Base-by-base conservation (phyloP, 129 eudicot genomes). In the Logfia minima region DNA sequence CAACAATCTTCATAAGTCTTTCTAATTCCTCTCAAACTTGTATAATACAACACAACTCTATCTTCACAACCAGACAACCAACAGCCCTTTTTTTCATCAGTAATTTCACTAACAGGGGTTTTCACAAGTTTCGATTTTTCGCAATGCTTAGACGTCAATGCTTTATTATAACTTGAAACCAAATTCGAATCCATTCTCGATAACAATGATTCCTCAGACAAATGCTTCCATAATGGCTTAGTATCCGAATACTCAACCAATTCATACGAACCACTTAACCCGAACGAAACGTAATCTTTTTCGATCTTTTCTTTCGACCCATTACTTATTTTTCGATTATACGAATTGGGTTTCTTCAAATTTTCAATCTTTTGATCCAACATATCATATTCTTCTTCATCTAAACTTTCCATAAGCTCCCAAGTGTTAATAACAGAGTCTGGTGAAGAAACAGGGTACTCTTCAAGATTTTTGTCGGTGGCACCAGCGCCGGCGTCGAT, bases 361-460 rank as follows among this genome's bases (percentile, higher is more conserved):
- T 75, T 73, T 23, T 53, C 35, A 34, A 77, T 39, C 60, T 68
- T 11, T 0, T 43, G n/a, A 18, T 64, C 78, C 1, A 73, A 8
- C 1, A 66, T 37, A 60, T 82, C 81, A 68, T 76, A 77, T 13
- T 86, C 70, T 14, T 65, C 70, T 19, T 85, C 98, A 64, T 87
- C 97, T 23, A 93, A 88, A 18, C 96, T 96, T 80, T 94, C 96
- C 98, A 94, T 94, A 37, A 94, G 91, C 87, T 94, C 98, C 97
- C 98, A 94, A 4, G 98, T 89, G 80, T 94, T 91, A 70, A 94
- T 94, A 13, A 94, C 98, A 3, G 97, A 91, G 43, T 91, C 97
- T 1, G 97, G 96, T 0, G 97, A 89, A 0, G 84, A 80, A 9
- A 81, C 85, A 32, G 83, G 85, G 72, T 82, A 75, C 24, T 81